Evolutionary conservation across 371 early-diverging fungal genomes (phyloP).

Genomic region (Rhizopus sp.): DNA sequence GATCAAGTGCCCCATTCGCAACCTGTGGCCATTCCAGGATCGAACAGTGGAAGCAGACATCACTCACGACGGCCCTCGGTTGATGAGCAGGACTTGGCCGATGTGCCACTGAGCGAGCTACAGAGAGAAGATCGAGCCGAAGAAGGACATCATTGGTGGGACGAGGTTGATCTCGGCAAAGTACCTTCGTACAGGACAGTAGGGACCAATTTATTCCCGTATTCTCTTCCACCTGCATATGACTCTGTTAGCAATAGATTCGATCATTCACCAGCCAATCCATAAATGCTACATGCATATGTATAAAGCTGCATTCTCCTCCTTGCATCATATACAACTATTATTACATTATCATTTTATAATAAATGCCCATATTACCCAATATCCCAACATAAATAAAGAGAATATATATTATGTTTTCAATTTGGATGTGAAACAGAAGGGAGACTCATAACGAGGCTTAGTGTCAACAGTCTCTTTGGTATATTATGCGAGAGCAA

Average conservation of each 20-base stretch:
- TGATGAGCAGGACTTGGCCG: neutral
- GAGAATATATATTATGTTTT: no score
- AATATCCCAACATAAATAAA: no score
- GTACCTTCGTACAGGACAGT: slow-evolving; percentile 45
- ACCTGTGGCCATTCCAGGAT: slow-evolving; percentile 18
- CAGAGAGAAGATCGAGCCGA: neutral
- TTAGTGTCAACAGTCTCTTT: no score
- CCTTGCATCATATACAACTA: no score
- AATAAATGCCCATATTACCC: no score
- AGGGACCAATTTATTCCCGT: slow-evolving; percentile 29
- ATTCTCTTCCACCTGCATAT: slow-evolving; percentile 41
- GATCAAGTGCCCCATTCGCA: slow-evolving; percentile 3
- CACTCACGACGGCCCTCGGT: slow-evolving; percentile 21
- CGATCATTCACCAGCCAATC: neutral
- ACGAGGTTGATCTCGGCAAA: slow-evolving; percentile 41
- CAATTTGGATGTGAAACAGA: no score
- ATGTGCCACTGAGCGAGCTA: neutral
- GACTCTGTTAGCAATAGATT: slow-evolving; percentile 15
- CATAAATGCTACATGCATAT: neutral
- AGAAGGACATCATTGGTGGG: slow-evolving; percentile 31
- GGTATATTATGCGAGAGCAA: no score
- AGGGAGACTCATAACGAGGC: no score
- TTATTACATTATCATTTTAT: no score
- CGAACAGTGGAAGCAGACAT: slow-evolving; percentile 19
- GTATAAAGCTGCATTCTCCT: no score